Evolutionary conservation across 768 basidiomycete genomes (phyloP), one percentile per base, ranked within the genome.

Genomic region (Hypsizygus marmoreus): DNA sequence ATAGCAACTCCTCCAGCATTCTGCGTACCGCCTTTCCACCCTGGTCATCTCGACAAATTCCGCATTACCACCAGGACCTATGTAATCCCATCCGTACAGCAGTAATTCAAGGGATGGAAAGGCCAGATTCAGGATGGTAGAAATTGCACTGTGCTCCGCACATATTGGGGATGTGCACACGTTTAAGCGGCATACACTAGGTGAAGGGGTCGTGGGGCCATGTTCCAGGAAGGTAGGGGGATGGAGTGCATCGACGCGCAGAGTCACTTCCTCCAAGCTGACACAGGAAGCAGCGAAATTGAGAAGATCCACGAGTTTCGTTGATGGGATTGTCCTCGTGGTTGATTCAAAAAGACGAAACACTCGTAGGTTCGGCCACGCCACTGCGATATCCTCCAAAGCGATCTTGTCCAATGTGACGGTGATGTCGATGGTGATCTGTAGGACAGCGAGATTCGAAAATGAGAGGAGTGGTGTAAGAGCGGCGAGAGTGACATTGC

Each of bases 331-430:
- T 8, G 44, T 17, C 5, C 19, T 24, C 13, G 32, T 22, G 25
- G 49, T 50, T 1, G 43, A 39, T 41, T 50, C 49, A n/a, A 29
- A 32, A 8, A 50, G 19, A 10, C 45, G 35, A 19, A 50, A 40
- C 22, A 40, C 44, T 16, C 35, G 39, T 26, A 50, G 44, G 28
- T 23, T 26, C 19, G 43, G 49, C 49, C 49, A 50, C 8, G 49
- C 38, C 10, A 44, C 34, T 10, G 43, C 49, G 22, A 50, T 40
- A 24, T 17, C 25, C 8, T 28, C 22, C 13, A 50, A 39, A 12
- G 40, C 39, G 17, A 17, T 23, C n/a, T 50, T 41, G 33, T 43
- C 44, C 2, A 50, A 29, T 16, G 36, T 26, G 16, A 50, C 33
- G 22, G 24, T 25, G 16, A 38, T 24, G 33, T 50, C 49, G 0